Conservation (phyloP, 1,139 yeast genomes). For the Scheffersomyces insectosa region DNA sequence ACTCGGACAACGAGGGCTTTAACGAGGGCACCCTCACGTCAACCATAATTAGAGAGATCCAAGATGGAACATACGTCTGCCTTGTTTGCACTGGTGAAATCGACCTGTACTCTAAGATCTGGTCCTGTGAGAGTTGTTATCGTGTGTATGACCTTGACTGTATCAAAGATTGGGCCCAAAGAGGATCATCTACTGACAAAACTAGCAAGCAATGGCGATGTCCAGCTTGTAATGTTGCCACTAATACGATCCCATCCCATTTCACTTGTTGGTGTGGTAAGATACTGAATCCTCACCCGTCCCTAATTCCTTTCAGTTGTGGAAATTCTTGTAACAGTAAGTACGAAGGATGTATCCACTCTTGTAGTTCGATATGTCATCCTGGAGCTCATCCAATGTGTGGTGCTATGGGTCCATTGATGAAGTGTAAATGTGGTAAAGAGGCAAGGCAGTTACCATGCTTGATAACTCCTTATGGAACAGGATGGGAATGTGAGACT, state of each 20-base stretch:
- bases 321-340: conserved; percentile 74
- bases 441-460: conserved; percentile 68
- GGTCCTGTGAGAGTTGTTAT: conserved; percentile 74
- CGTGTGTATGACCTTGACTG: conserved; percentile 83
- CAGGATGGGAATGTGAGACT: conserved; percentile 70
- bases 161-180: conserved; percentile 76
- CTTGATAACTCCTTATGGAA: conserved; percentile 63
- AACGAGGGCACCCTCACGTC: conserved; percentile 37
- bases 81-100: conserved; percentile 84
- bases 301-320: conserved; percentile 81
- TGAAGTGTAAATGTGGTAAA: conserved; percentile 77
- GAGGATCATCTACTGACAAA: conserved; percentile 66
- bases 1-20: conserved; percentile 17
- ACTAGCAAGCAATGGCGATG: conserved; percentile 70
- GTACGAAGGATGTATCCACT: conserved; percentile 66
- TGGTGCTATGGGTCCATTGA: conserved; percentile 70
- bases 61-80: conserved; percentile 71
- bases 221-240: conserved; percentile 74
- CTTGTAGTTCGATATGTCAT: conserved; percentile 77
- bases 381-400: conserved; percentile 89
- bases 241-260: conserved; percentile 52
- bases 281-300: conserved; percentile 61
- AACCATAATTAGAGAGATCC: conserved; percentile 54
- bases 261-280: conserved; percentile 94
- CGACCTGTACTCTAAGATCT: conserved; percentile 62